Evolutionary conservation across 768 basidiomycete species (phyloP).

Genomic region (Leccinum subgranulosum): DNA sequence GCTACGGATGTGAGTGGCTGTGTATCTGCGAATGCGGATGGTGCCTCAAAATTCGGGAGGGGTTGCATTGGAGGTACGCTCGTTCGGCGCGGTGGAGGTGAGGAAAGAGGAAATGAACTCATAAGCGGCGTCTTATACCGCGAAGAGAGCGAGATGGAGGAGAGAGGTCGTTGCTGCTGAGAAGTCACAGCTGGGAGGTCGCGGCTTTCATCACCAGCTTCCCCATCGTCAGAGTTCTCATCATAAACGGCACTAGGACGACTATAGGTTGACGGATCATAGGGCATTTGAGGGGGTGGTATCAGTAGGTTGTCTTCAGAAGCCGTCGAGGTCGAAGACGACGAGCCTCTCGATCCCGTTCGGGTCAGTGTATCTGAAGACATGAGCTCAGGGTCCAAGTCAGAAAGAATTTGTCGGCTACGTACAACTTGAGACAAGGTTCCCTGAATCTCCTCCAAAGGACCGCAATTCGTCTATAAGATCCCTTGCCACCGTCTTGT

Average conservation of each 20-base stretch:
- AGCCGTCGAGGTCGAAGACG: constrained; percentile 62
- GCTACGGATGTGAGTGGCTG: constrained; percentile 37
- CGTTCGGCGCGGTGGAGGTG: constrained; percentile 42
- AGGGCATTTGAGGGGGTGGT: constrained; percentile 15
- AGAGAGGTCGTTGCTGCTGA: constrained; percentile 54
- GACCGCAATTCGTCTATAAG: constrained; percentile 77
- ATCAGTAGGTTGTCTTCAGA: constrained; percentile 39
- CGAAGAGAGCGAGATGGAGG: constrained; percentile 63
- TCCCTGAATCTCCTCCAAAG: constrained; percentile 64
- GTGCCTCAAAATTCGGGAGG: constrained; percentile 63
- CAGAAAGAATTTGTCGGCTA: not conserved
- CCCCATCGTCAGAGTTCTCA: constrained; percentile 44
- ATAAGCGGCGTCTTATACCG: constrained; percentile 77
- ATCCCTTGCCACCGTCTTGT: constrained; percentile 72
- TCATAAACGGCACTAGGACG: constrained; percentile 24
- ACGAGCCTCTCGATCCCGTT: constrained; percentile 52
- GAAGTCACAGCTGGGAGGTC: constrained; percentile 41
- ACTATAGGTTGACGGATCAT: constrained; percentile 11
- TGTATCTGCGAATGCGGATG: constrained; percentile 66
- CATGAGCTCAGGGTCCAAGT: not conserved
- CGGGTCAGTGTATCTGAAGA: constrained; percentile 33
- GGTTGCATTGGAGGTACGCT: constrained; percentile 67
- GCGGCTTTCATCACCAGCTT: constrained; percentile 46
- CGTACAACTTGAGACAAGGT: constrained; percentile 66
- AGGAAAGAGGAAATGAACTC: constrained; percentile 56